These are phyloP conservation scores for Camellia sinensis DNA, from an alignment of 148 eudicot genomes.

Conservation along the genomic window DNA sequence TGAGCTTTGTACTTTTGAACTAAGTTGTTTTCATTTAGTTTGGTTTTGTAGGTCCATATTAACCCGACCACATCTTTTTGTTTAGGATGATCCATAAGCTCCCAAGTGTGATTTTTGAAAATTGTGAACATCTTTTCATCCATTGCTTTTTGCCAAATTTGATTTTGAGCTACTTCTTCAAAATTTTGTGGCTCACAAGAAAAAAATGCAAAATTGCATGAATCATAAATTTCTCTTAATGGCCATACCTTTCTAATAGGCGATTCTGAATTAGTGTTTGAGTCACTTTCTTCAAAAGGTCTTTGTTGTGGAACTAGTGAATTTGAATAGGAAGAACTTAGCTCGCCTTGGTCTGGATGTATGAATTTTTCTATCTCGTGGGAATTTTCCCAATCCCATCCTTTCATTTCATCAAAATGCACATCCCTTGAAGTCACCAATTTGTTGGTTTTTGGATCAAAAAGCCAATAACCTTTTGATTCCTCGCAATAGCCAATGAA, in stretches of 20 bases:
- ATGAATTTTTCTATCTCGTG: neutral
- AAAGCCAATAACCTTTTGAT: neutral
- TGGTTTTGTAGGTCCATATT: neutral
- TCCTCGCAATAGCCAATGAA: neutral
- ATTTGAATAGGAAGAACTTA: neutral
- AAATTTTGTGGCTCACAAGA: conserved; percentile 11
- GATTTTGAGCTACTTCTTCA: neutral
- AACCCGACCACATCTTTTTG: neutral
- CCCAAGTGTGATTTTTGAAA: neutral
- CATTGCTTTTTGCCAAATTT: conserved; percentile 8
- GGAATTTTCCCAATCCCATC: neutral
- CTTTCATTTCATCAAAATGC: conserved; percentile 2
- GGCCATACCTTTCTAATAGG: neutral
- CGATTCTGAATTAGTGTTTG: neutral
- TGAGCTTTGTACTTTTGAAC: neutral
- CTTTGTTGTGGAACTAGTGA: neutral
- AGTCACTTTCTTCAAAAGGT: neutral
- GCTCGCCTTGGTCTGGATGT: neutral
- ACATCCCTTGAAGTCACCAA: neutral
- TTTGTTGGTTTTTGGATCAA: neutral
- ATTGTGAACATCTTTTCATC: neutral
- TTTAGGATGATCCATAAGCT: neutral
- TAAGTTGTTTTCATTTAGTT: neutral
- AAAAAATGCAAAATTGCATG: conserved; percentile 7
- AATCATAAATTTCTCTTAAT: conserved; percentile 4